Percentiles rank a stretch among this genome's conserved stretches.
Conservation (phyloP, 2,329 filamentous ascomycete species). For the Penicillium sp. region DNA sequence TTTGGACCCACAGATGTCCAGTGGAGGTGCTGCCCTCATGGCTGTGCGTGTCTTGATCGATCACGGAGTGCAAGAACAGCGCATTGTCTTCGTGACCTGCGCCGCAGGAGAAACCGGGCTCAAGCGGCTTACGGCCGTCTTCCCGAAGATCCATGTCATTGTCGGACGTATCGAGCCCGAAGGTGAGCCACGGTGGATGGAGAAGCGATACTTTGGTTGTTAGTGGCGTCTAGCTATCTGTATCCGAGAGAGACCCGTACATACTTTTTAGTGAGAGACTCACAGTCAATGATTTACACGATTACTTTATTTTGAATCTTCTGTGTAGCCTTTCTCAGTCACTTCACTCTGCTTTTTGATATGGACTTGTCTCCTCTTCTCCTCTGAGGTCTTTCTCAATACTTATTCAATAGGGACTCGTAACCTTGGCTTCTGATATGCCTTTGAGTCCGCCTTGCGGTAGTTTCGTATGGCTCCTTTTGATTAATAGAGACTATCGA, state of each 20-base stretch:
- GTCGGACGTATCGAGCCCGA: conserved; percentile 76
- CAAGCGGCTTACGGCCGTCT: conserved; percentile 80
- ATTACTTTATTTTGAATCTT: no score
- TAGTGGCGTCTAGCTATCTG: conserved; percentile 44
- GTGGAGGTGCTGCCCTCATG: conserved; percentile 81
- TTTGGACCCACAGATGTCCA: conserved; percentile 90
- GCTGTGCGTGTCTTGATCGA: conserved; percentile 92
- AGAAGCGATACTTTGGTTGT: conserved; percentile 85
- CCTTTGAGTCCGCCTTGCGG: no score
- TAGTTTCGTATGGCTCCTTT: no score
- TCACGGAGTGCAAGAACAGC: conserved; percentile 77
- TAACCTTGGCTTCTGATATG: no score
- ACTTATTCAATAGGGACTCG: no score
- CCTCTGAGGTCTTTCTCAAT: no score
- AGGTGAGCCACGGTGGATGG: conserved; percentile 81
- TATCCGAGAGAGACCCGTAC: conserved; percentile 6
- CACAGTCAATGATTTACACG: no score
- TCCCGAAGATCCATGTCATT: conserved; percentile 79
- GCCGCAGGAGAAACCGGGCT: conserved; percentile 78
- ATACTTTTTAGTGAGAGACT: no score
- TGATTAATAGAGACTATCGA: no score
- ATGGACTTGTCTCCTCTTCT: no score
- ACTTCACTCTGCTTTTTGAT: no score
- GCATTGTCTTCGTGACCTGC: conserved; percentile 89
- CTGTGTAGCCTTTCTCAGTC: no score